Conservation (phyloP, 306 rosid species). For the Ammopiptanthus mongolicus region DNA sequence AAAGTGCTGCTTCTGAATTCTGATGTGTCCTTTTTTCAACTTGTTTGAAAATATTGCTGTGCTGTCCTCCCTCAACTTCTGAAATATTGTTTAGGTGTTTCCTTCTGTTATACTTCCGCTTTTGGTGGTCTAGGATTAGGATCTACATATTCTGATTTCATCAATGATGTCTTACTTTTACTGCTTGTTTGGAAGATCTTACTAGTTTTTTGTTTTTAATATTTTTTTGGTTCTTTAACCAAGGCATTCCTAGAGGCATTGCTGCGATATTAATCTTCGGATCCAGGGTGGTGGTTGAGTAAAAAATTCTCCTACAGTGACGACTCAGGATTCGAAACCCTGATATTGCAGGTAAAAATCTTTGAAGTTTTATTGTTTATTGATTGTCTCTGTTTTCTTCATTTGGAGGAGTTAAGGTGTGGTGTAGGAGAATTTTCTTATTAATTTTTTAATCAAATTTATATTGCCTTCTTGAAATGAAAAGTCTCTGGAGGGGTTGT, state of each 20-base stretch:
- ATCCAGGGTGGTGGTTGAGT: no score
- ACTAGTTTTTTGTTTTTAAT: no score
- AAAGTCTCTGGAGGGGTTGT: background rate
- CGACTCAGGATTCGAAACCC: no score
- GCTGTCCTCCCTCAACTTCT: background rate
- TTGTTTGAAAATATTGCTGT: background rate
- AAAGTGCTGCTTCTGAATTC: background rate
- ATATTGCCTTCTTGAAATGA: background rate
- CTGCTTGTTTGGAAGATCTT: background rate
- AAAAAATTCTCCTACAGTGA: no score
- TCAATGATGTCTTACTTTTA: background rate
- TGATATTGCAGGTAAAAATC: no score
- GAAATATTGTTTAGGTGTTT: background rate
- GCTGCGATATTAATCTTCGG: no score
- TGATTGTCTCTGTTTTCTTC: background rate
- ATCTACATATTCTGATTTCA: constrained; percentile 13
- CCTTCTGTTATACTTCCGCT: background rate
- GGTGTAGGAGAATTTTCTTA: background rate
- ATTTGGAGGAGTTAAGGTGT: background rate
- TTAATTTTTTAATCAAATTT: background rate
- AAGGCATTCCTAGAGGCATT: no score
- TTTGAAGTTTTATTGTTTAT: background rate
- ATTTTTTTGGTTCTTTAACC: no score
- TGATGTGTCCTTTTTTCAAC: background rate
- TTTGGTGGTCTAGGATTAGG: background rate